Conservation (phyloP, 371 early-diverging fungal species). For the Zopfochytrium polystomum region DNA sequence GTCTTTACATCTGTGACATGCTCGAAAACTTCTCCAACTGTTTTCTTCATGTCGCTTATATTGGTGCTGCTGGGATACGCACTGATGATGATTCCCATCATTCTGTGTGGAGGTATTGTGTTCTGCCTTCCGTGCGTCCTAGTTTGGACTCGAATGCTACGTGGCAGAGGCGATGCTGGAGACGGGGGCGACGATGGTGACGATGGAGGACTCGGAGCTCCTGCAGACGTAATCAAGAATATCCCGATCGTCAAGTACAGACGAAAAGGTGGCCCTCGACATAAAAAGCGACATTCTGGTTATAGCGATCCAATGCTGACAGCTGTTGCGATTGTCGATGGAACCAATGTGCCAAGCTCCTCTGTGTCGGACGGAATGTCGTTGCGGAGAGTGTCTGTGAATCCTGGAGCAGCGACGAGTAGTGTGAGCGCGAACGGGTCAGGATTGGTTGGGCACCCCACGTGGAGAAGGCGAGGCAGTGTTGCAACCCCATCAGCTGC, state of each 20-base stretch:
- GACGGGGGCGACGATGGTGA: background rate
- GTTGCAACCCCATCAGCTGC: too few relatives aligned
- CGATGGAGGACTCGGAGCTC: conserved; percentile 15
- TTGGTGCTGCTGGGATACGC: conserved; percentile 21
- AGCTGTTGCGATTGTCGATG: conserved; percentile 11
- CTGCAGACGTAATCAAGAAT: conserved; percentile 21
- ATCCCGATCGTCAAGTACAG: conserved; percentile 21
- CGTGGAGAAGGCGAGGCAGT: too few relatives aligned
- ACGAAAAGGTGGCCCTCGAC: background rate
- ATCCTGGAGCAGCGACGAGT: too few relatives aligned
- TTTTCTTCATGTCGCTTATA: conserved; percentile 12
- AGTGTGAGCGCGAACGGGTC: too few relatives aligned
- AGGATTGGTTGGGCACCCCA: too few relatives aligned
- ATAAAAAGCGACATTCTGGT: conserved; percentile 18
- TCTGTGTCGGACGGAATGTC: too few relatives aligned
- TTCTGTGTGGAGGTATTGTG: conserved; percentile 22
- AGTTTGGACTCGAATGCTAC: conserved; percentile 10
- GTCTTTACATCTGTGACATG: conserved; percentile 9
- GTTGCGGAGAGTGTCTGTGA: too few relatives aligned
- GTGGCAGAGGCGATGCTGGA: conserved; percentile 10
- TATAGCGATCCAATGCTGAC: conserved; percentile 18
- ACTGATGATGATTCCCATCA: conserved; percentile 14
- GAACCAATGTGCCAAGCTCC: background rate
- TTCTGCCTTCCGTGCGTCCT: conserved; percentile 28
- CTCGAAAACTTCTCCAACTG: conserved; percentile 7